These are phyloP conservation scores for Trypanosoma lewisi DNA, from an alignment of 208 protist species.

Conservation along the genomic window DNA sequence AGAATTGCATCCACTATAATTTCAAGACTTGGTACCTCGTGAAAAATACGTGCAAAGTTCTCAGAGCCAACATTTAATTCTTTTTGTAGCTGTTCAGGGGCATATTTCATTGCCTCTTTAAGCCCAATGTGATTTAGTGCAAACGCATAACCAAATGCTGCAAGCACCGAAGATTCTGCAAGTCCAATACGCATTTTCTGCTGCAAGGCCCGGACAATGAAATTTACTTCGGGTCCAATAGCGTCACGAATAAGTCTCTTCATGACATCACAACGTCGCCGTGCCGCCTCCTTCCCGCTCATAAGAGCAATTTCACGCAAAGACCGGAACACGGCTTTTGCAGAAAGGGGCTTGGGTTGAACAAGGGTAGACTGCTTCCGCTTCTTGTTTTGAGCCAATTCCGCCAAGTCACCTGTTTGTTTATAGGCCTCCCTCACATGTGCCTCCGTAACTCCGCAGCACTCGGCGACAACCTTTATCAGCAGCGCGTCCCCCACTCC, in stretches of 20 bases:
- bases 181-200: slow-evolving; percentile 98
- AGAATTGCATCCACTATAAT: slow-evolving; percentile 71
- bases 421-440: slow-evolving; percentile 86
- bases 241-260: slow-evolving; percentile 91
- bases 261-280: slow-evolving; percentile 93
- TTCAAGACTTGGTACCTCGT: slow-evolving; percentile 87
- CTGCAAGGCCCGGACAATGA: slow-evolving; percentile 96
- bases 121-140: slow-evolving; percentile 67
- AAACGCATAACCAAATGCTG: slow-evolving; percentile 94
- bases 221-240: slow-evolving; percentile 91
- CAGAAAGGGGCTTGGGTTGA: slow-evolving; percentile 88
- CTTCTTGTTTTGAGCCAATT: slow-evolving; percentile 91
- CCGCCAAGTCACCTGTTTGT: slow-evolving; percentile 94
- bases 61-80: slow-evolving; percentile 55
- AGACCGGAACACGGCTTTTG: slow-evolving; percentile 84
- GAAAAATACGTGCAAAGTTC: slow-evolving; percentile 65
- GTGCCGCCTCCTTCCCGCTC: slow-evolving; percentile 85
- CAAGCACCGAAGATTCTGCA: slow-evolving; percentile 94
- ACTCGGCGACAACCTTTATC: slow-evolving; percentile 93
- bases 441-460: slow-evolving; percentile 90
- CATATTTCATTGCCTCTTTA: slow-evolving; percentile 31
- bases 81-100: slow-evolving; percentile 56
- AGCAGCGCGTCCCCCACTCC: slow-evolving; percentile 97
- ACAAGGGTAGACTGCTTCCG: slow-evolving; percentile 89
- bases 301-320: slow-evolving; percentile 92